Conservation (phyloP, 306 rosid genomes). For the Gastrolobium villosum region DNA sequence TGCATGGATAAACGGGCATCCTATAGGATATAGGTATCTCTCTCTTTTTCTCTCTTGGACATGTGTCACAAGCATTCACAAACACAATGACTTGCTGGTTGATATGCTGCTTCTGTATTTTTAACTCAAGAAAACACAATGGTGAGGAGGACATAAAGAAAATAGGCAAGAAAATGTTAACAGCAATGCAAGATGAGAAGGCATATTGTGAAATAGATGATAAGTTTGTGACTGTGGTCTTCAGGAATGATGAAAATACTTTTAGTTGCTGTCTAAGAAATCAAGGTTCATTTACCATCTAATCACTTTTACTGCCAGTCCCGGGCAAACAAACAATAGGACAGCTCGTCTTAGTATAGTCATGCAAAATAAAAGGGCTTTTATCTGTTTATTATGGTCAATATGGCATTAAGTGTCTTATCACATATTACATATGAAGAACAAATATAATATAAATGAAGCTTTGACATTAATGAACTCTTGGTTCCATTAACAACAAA, state of each 20-base stretch:
- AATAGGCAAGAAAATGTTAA: slow-evolving; percentile 10
- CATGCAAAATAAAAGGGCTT: slow-evolving; percentile 18
- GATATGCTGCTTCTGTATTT: slow-evolving; percentile 12
- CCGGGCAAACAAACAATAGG: not conserved
- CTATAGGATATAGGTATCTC: slow-evolving; percentile 85
- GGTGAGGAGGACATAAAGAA: not conserved
- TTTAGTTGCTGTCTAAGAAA: not conserved
- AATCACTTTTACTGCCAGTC: not conserved
- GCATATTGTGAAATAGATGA: slow-evolving; percentile 6
- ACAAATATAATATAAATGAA: slow-evolving; percentile 21
- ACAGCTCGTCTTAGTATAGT: not conserved
- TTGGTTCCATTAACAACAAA: slow-evolving; percentile 46
- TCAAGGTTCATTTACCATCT: not conserved
- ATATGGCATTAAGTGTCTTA: slow-evolving; percentile 13
- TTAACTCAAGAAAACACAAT: slow-evolving; percentile 9
- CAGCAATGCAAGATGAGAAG: not conserved
- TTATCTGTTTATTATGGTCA: not conserved
- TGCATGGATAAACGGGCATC: slow-evolving; percentile 90
- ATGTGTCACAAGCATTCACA: not conserved
- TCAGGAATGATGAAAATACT: not conserved
- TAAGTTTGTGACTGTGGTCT: slow-evolving; percentile 10
- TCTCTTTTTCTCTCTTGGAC: slow-evolving; percentile 5
- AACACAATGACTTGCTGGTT: not conserved
- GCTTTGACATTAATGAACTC: slow-evolving; percentile 30
- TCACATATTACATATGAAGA: slow-evolving; percentile 15